Percentiles rank a stretch among this genome's conserved stretches.
phyloP scores from a whole-genome alignment of 2,329 filamentous ascomycete species.

The Cercospora sp. region DNA sequence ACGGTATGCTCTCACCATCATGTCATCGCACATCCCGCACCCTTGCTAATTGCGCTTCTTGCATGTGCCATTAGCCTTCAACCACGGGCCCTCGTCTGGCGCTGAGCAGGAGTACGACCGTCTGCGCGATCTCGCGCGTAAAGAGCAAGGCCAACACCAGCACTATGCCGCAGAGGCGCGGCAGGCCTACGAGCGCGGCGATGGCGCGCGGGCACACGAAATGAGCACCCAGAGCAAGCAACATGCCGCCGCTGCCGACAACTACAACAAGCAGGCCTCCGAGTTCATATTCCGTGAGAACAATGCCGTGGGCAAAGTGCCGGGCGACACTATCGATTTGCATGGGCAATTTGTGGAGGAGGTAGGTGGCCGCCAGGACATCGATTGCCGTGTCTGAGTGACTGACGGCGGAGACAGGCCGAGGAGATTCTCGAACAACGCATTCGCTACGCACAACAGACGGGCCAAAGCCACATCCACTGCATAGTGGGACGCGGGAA shows the following conservation, averaged over 20 bases:
- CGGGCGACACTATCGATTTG: conserved; percentile 82
- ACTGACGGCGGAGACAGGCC: conserved; percentile 48
- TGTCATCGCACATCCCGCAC: conserved; percentile 13
- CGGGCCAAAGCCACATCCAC: conserved; percentile 50
- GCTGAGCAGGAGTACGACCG: conserved; percentile 89
- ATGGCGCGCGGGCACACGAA: conserved; percentile 79
- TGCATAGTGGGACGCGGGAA: no score
- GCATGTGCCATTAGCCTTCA: conserved; percentile 63
- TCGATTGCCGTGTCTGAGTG: not conserved
- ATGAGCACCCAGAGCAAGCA: conserved; percentile 81
- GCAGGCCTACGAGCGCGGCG: conserved; percentile 78
- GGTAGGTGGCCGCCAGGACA: not conserved
- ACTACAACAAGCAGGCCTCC: conserved; percentile 86
- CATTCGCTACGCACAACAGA: conserved; percentile 72
- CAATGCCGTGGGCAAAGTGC: conserved; percentile 74
- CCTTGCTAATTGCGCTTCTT: conserved; percentile 11
- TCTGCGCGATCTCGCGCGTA: conserved; percentile 76
- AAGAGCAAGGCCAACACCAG: conserved; percentile 75
- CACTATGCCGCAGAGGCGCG: conserved; percentile 67
- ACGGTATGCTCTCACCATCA: conserved; percentile 18
- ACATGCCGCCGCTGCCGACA: conserved; percentile 80
- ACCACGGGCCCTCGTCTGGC: conserved; percentile 65
- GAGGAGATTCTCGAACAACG: conserved; percentile 85
- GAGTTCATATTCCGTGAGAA: conserved; percentile 96
- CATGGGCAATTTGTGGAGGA: conserved; percentile 95